Evolutionary conservation across 2,329 filamentous ascomycete genomes (phyloP).

Genomic region (Aspergillus puulaauensis): DNA sequence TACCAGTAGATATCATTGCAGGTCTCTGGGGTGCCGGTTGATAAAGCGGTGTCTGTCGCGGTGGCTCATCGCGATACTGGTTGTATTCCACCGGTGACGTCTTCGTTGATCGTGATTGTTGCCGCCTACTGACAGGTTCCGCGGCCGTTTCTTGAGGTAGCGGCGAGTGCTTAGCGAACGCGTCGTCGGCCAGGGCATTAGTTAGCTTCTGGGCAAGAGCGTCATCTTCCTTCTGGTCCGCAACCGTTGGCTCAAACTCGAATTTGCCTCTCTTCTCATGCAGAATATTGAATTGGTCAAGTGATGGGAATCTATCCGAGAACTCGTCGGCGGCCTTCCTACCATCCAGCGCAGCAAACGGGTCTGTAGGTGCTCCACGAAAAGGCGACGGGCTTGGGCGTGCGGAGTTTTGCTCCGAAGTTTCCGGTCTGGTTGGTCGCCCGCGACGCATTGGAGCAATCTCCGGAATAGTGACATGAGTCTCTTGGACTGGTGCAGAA

Average conservation of each 20-base stretch:
- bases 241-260: slow-evolving; percentile 67
- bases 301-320: slow-evolving; percentile 78
- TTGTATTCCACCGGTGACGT: slow-evolving; percentile 22
- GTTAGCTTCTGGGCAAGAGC: slow-evolving; percentile 67
- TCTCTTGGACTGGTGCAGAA: slow-evolving; percentile 69
- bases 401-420: slow-evolving; percentile 46
- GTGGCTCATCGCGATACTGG: slow-evolving; percentile 23
- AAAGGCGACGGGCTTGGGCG: slow-evolving; percentile 69
- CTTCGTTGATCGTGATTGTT: slow-evolving; percentile 24
- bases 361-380: slow-evolving; percentile 70
- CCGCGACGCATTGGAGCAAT: slow-evolving; percentile 93
- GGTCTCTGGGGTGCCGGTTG: slow-evolving; percentile 50
- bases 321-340: slow-evolving; percentile 70
- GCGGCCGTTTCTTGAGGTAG: slow-evolving; percentile 29
- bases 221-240: slow-evolving; percentile 44
- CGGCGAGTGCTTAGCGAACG: slow-evolving; percentile 60
- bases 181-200: slow-evolving; percentile 79
- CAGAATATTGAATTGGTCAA: slow-evolving; percentile 89
- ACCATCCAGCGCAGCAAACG: slow-evolving; percentile 85
- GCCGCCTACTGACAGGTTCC: slow-evolving; percentile 26
- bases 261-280: slow-evolving; percentile 84
- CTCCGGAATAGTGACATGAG: slow-evolving; percentile 73
- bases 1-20: slow-evolving; percentile 68
- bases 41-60: slow-evolving; percentile 34
- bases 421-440: slow-evolving; percentile 58